phyloP scores from a whole-genome alignment of 768 basidiomycete species.

The Mycena galericulata region DNA sequence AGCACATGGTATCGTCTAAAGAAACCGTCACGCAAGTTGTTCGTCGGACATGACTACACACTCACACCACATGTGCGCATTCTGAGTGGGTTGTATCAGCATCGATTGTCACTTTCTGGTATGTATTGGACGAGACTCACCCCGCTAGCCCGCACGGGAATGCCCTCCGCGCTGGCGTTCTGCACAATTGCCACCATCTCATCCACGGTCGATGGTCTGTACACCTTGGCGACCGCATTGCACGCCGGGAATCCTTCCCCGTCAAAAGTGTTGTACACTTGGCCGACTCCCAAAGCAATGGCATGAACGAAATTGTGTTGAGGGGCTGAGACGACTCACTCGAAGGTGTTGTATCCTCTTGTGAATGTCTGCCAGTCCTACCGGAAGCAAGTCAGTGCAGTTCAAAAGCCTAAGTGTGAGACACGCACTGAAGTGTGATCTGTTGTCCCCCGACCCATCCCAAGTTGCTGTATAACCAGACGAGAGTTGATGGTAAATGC shows the following conservation, averaged over 20 bases:
- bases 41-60: neutral
- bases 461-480: slow-evolving; percentile 12
- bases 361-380: neutral
- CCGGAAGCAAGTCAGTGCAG: slow-evolving; percentile 6
- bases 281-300: slow-evolving; percentile 21
- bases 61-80: slow-evolving; percentile 55
- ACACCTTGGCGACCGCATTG: slow-evolving; percentile 45
- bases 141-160: slow-evolving; percentile 49
- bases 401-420: neutral
- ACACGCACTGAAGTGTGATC: slow-evolving; percentile 3
- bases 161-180: slow-evolving; percentile 44
- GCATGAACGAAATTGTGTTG: neutral
- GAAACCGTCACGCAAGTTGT: neutral
- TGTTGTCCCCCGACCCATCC: neutral
- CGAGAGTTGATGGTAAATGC: slow-evolving; percentile 40
- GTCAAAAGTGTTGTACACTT: slow-evolving; percentile 51
- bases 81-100: slow-evolving; percentile 33
- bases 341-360: neutral
- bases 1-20: slow-evolving; percentile 53
- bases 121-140: slow-evolving; percentile 36
- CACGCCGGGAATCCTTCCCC: slow-evolving; percentile 51
- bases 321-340: neutral
- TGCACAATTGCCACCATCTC: slow-evolving; percentile 49
- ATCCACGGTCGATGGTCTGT: slow-evolving; percentile 46
- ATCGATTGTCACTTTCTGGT: neutral